Percentiles rank a stretch among this genome's conserved stretches.
Conservation (phyloP, 192 early-diverging fungal genomes). For the Coemansia sp. region DNA sequence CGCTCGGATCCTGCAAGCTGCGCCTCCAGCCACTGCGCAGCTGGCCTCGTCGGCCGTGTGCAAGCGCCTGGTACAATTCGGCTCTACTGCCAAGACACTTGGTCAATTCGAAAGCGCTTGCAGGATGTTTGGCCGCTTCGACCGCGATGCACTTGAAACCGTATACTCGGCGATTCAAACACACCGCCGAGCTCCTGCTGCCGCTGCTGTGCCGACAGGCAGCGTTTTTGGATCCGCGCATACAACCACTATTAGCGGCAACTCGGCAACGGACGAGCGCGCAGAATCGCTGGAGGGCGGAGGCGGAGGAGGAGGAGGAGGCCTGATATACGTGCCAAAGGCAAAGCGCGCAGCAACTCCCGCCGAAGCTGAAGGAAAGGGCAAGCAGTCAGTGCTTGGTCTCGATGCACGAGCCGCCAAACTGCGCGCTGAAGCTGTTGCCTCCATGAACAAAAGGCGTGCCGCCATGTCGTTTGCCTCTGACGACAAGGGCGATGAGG, state of each 20-base stretch:
- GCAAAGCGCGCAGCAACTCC: neutral
- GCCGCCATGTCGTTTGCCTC: neutral
- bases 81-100: slow-evolving; percentile 5
- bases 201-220: neutral
- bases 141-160: slow-evolving; percentile 16
- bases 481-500: neutral
- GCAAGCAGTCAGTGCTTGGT: slow-evolving; percentile 30
- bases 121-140: slow-evolving; percentile 52
- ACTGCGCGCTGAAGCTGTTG: slow-evolving; percentile 26
- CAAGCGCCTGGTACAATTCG: slow-evolving; percentile 47
- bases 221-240: slow-evolving; percentile 21
- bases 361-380: neutral
- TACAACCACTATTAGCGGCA: neutral
- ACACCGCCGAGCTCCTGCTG: slow-evolving; percentile 3
- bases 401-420: slow-evolving; percentile 35
- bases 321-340: slow-evolving; percentile 49
- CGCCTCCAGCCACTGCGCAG: slow-evolving; percentile 9
- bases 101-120: slow-evolving; percentile 45
- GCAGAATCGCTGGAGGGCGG: neutral
- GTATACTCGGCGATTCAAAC: slow-evolving; percentile 22
- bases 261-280: neutral
- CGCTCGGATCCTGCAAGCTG: slow-evolving; percentile 20
- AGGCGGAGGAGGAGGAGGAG: slow-evolving; percentile 28
- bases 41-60: slow-evolving; percentile 26
- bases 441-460: slow-evolving; percentile 18